Conservation (phyloP, 1,284 basidiomycete species). For the Leccinum subatratum region DNA sequence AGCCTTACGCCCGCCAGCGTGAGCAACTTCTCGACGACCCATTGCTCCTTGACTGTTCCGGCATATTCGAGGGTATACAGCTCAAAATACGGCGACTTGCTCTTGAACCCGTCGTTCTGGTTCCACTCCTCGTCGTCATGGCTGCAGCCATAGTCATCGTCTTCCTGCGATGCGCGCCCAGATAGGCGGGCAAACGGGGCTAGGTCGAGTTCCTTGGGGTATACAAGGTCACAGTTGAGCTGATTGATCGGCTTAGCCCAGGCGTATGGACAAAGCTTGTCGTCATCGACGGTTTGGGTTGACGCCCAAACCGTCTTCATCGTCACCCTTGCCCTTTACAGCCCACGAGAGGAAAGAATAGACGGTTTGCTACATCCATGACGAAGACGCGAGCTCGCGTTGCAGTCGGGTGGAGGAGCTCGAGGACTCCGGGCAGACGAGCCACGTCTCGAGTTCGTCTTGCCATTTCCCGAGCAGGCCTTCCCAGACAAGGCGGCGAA, state of each 20-base stretch:
- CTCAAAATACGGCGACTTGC: constrained; percentile 51
- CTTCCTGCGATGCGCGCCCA: background rate
- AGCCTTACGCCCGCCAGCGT: constrained; percentile 79
- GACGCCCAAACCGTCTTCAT: constrained; percentile 27
- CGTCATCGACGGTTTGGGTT: too few relatives aligned
- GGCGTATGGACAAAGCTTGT: constrained; percentile 69
- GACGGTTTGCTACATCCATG: constrained; percentile 26
- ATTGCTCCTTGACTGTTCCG: constrained; percentile 59
- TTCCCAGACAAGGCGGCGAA: constrained; percentile 82
- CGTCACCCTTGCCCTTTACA: background rate
- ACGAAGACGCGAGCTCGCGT: background rate
- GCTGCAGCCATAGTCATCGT: background rate
- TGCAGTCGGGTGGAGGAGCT: constrained; percentile 6
- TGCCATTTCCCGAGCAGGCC: constrained; percentile 68
- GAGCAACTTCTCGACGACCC: constrained; percentile 76
- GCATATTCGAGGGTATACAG: constrained; percentile 83
- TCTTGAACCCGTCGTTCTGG: constrained; percentile 3
- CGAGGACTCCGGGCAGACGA: constrained; percentile 51
- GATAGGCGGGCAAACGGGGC: constrained; percentile 25
- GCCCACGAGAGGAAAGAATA: constrained; percentile 21
- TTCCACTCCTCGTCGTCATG: constrained; percentile 15
- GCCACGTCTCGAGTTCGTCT: constrained; percentile 57
- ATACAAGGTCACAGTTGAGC: constrained; percentile 77
- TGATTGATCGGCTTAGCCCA: constrained; percentile 69
- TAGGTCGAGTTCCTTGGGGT: constrained; percentile 64